phyloP scores from a whole-genome alignment of 2,329 filamentous ascomycete genomes.

The Exophiala alcalophila region DNA sequence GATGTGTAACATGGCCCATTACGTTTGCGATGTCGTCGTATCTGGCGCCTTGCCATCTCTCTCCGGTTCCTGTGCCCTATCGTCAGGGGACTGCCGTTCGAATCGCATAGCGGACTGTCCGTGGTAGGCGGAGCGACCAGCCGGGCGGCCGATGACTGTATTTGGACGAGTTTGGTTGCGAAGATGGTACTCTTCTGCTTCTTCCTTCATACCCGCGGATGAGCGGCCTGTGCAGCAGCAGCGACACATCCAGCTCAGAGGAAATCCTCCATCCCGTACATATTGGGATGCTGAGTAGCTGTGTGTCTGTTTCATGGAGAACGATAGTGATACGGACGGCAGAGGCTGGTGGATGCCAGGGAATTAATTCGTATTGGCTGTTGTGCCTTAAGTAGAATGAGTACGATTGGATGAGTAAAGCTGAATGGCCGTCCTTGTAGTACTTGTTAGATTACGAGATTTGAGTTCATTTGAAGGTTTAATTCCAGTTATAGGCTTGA shows the following conservation, averaged over 20 bases:
- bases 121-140: slow-evolving; percentile 11
- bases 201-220: slow-evolving; percentile 8
- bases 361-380: too few species aligned
- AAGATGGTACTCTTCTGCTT: slow-evolving; percentile 12
- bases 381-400: too few species aligned
- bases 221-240: slow-evolving; percentile 5
- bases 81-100: slow-evolving; percentile 1
- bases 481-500: too few species aligned
- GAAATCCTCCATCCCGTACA: slow-evolving; percentile 12
- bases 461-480: too few species aligned
- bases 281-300: slow-evolving; percentile 15
- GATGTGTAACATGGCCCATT: too few species aligned
- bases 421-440: too few species aligned
- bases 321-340: too few species aligned
- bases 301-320: slow-evolving; percentile 12
- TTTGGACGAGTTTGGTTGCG: slow-evolving; percentile 10
- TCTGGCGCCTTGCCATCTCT: neutral
- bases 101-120: slow-evolving; percentile 11
- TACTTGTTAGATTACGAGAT: too few species aligned
- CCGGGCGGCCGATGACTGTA: slow-evolving; percentile 12
- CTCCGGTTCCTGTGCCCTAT: slow-evolving; percentile 1
- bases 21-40: neutral
- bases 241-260: slow-evolving; percentile 15
- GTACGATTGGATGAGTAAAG: too few species aligned
- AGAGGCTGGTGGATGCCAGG: too few species aligned